Conservation (phyloP, 495 filamentous ascomycete species). For the Hypoxylon subgilvum region DNA sequence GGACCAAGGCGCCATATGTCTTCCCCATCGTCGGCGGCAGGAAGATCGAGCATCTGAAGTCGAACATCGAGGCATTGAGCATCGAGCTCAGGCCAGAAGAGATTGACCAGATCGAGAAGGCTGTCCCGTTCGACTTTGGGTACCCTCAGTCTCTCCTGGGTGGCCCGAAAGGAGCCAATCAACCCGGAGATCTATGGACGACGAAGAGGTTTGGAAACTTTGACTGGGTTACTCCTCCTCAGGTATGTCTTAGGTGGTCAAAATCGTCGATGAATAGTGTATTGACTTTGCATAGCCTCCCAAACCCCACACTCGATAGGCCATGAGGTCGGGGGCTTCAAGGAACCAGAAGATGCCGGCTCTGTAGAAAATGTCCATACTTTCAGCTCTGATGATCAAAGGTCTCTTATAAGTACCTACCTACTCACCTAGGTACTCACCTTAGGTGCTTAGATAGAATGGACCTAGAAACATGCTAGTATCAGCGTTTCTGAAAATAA, state of each 20-base stretch:
- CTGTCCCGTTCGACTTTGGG: slow-evolving; percentile 60
- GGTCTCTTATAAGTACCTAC: no score
- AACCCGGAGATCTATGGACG: slow-evolving; percentile 45
- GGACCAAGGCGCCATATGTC: slow-evolving; percentile 67
- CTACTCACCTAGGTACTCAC: no score
- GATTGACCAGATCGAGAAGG: slow-evolving; percentile 63
- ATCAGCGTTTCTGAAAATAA: no score
- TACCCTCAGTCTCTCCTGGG: slow-evolving; percentile 60
- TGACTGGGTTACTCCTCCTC: slow-evolving; percentile 43
- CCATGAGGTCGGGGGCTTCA: background rate
- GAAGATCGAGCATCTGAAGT: slow-evolving; percentile 61
- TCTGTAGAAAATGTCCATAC: no score
- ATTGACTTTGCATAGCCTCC: no score
- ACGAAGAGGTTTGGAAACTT: slow-evolving; percentile 44
- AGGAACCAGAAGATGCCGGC: slow-evolving; percentile 18
- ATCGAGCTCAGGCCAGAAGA: slow-evolving; percentile 60
- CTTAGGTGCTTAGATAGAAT: no score
- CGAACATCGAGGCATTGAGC: slow-evolving; percentile 63
- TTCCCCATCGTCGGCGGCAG: slow-evolving; percentile 68
- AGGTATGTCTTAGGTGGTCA: background rate
- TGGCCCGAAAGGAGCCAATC: slow-evolving; percentile 41
- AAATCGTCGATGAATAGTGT: no score
- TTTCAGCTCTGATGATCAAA: no score
- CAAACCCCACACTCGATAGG: no score
- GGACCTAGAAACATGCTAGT: no score